phyloP scores from a whole-genome alignment of 2,329 filamentous ascomycete genomes.

The Xylaria sp. region DNA sequence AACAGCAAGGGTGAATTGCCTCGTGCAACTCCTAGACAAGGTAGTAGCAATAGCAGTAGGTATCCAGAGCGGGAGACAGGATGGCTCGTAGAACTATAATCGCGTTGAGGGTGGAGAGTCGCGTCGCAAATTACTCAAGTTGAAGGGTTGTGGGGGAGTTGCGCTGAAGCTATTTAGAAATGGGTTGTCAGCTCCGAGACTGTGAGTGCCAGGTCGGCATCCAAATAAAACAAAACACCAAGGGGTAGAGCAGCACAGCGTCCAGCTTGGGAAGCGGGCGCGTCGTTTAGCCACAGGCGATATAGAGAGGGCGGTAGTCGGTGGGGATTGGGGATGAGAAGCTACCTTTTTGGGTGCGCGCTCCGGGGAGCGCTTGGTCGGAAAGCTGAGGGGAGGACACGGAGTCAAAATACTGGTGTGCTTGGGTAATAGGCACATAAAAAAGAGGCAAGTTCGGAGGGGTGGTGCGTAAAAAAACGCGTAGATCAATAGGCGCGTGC shows the following conservation, averaged over 20 bases:
- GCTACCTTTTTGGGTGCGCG: slow-evolving; percentile 20
- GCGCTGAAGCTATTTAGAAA: slow-evolving; percentile 16
- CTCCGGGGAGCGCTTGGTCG: slow-evolving; percentile 28
- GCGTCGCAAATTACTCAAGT: slow-evolving; percentile 39
- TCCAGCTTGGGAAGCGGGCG: slow-evolving; percentile 27
- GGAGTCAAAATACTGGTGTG: slow-evolving; percentile 44
- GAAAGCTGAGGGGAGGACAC: slow-evolving; percentile 48
- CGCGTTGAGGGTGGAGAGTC: slow-evolving; percentile 29
- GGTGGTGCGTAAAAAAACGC: slow-evolving; percentile 60
- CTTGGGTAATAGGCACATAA: slow-evolving; percentile 46
- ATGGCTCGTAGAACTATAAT: slow-evolving; percentile 17
- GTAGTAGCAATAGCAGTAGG: slow-evolving; percentile 9
- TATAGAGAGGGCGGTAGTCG: slow-evolving; percentile 10
- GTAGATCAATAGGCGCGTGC: slow-evolving; percentile 63
- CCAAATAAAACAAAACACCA: slow-evolving; percentile 26
- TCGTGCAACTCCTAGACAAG: slow-evolving; percentile 19
- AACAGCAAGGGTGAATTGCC: slow-evolving; percentile 35
- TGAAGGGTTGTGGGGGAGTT: slow-evolving; percentile 14
- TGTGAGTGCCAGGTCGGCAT: slow-evolving; percentile 22
- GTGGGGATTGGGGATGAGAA: slow-evolving; percentile 38
- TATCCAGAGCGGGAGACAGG: not conserved
- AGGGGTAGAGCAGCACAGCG: slow-evolving; percentile 34
- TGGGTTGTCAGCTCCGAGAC: slow-evolving; percentile 15
- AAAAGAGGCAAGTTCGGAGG: slow-evolving; percentile 52
- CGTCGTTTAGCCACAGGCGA: slow-evolving; percentile 25